Evolutionary conservation across 371 early-diverging fungal genomes (phyloP), one percentile per base, ranked within the genome.

Genomic region (Caulochytrium protostelioides): DNA sequence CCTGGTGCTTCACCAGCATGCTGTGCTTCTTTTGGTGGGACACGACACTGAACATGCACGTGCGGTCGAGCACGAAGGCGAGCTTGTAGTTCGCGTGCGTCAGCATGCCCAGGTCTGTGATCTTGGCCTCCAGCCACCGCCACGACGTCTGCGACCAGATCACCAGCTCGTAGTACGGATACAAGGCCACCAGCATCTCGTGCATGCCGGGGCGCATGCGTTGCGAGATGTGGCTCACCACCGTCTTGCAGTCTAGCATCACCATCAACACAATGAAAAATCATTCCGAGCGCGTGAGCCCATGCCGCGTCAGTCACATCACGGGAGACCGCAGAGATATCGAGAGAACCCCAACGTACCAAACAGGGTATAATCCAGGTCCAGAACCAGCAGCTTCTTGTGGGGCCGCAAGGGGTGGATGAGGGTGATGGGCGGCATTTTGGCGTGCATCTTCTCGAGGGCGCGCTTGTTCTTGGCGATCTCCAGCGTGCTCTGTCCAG

Each of bases 131-230:
- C 13, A 73, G 44, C 6, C 58, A 59, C 31, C 52, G 56, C 68
- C 69, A 70, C 21, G 52, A 47, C 0, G 73, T 73, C 40, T 72
- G 73, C 30, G 66, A 65, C 73, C 73, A 72, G 30, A 72, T 62
- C 6, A 69, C 61, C 32, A 70, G 50, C 35, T 71, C 73, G 36
- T 70, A 73, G 36, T 59, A 50, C 30, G 57, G 58, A 38, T 67
- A 65, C 1, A 60, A 44, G 1, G 61, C 60, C 0, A 67, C 41
- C 37, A 72, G 41, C 43, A 70, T 61, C 39, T 63, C 59, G 45
- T 72, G 70, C 47, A 69, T 32, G 5, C 70, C 70, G 1, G 73
- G 73, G 9, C 73, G 55, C 37, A 60, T 57, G 35, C 68, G 57
- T 4, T 63, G 57, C 3, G 53, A 35, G 21, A 65, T 47, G 15